Conservation (phyloP, 2,329 filamentous ascomycete species). For the Berkeleyomyces basicola region DNA sequence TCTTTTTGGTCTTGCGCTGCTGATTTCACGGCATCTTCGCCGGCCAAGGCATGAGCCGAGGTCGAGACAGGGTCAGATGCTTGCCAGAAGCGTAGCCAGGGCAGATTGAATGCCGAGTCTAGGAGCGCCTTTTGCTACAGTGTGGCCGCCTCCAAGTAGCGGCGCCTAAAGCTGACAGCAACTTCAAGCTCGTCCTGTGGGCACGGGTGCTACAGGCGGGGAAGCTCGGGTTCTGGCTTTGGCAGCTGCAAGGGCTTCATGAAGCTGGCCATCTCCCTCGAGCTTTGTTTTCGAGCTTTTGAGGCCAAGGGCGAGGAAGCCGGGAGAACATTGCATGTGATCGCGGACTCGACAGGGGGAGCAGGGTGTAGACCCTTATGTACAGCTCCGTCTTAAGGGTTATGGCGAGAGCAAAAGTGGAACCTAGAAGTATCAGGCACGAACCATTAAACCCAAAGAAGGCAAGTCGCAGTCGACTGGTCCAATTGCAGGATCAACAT, state of each 20-base stretch:
- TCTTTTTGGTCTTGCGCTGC: background rate
- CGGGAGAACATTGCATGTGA: background rate
- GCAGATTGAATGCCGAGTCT: background rate
- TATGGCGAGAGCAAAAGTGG: background rate
- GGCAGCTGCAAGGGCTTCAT: background rate
- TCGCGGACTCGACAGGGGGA: background rate
- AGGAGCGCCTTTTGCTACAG: background rate
- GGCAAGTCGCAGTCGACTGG: background rate
- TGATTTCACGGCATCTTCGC: background rate
- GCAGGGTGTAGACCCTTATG: background rate
- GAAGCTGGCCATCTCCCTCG: background rate
- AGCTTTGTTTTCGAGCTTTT: background rate
- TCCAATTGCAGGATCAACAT: background rate
- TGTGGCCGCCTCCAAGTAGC: no score
- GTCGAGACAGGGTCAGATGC: background rate
- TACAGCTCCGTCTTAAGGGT: background rate
- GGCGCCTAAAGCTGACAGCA: background rate
- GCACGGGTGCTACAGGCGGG: no score
- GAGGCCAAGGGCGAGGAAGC: background rate
- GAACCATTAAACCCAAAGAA: background rate
- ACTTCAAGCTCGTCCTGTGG: no score
- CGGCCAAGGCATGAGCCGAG: background rate
- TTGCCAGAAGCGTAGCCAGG: background rate
- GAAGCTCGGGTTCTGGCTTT: background rate
- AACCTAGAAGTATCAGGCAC: no score